A percentile compares a stretch with the other conserved stretches of the same genome.
Evolutionary conservation across 1,284 basidiomycete species (phyloP).

Genomic region (Tylopilus orsonianus): DNA sequence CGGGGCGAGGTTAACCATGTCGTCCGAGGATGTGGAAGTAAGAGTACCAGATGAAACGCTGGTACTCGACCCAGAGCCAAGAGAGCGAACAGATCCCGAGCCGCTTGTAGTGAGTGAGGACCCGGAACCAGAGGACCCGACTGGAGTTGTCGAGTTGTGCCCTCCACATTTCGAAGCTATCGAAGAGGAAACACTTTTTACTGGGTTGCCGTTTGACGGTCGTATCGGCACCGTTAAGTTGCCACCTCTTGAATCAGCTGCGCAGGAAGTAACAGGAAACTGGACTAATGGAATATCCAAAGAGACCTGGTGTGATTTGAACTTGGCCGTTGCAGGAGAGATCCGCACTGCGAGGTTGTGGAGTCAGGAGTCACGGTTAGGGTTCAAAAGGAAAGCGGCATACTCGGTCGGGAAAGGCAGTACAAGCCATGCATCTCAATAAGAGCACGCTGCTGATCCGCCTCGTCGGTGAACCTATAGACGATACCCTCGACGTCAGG

Average conservation of each 20-base stretch:
- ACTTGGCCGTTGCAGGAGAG: slow-evolving; percentile 86
- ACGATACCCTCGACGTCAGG: slow-evolving; percentile 7
- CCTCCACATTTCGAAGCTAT: slow-evolving; percentile 47
- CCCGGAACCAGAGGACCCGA: slow-evolving; percentile 51
- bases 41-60: slow-evolving; percentile 44
- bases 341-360: slow-evolving; percentile 65
- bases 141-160: slow-evolving; percentile 40
- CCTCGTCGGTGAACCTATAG: slow-evolving; percentile 77
- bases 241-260: slow-evolving; percentile 33
- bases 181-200: slow-evolving; percentile 65
- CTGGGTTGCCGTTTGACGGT: slow-evolving; percentile 42
- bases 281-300: slow-evolving; percentile 52
- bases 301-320: slow-evolving; percentile 57
- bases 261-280: slow-evolving; percentile 37
- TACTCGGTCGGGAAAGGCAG: slow-evolving; percentile 82
- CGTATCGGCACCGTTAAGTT: slow-evolving; percentile 48
- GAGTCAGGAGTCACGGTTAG: slow-evolving; percentile 32
- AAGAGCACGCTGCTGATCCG: slow-evolving; percentile 83
- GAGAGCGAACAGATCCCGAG: slow-evolving; percentile 54
- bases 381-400: slow-evolving; percentile 31
- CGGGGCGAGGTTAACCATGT: slow-evolving; percentile 44
- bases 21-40: slow-evolving; percentile 50
- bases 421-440: slow-evolving; percentile 89
- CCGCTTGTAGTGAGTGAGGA: slow-evolving; percentile 49
- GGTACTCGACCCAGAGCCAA: slow-evolving; percentile 54